Percentiles rank a stretch among this genome's conserved stretches.
phyloP scores from a whole-genome alignment of 2,329 filamentous ascomycete genomes.

The Trichoderma aggressivum region DNA sequence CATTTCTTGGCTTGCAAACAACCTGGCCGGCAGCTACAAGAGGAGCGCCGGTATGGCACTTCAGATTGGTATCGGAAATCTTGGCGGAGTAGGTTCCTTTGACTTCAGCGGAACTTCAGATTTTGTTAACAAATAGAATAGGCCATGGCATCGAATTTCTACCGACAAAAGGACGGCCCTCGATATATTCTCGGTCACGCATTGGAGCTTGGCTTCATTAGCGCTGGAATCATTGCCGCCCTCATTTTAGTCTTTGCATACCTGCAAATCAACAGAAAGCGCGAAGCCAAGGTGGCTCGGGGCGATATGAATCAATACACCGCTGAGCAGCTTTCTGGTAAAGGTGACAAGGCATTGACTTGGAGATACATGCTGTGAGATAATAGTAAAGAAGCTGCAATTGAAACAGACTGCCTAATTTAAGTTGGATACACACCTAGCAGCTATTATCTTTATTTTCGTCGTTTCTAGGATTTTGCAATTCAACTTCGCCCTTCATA shows the following conservation, averaged over 20 bases:
- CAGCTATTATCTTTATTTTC: background rate
- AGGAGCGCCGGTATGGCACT: conserved; percentile 61
- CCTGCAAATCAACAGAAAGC: background rate
- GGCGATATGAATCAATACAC: background rate
- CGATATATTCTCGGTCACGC: conserved; percentile 49
- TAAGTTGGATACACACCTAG: background rate
- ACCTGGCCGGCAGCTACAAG: conserved; percentile 66
- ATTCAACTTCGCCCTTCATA: background rate
- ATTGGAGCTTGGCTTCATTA: conserved; percentile 49
- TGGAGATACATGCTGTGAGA: background rate
- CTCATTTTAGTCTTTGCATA: conserved; percentile 39
- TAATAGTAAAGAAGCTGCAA: background rate
- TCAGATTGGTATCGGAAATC: conserved; percentile 60
- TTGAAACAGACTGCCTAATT: background rate
- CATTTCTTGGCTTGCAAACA: conserved; percentile 77
- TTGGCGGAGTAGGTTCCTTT: conserved; percentile 43
- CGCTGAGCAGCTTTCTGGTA: background rate
- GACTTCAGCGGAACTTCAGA: background rate
- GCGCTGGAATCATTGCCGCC: conserved; percentile 43
- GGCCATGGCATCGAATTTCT: conserved; percentile 71
- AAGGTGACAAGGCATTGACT: background rate
- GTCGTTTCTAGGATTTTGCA: background rate
- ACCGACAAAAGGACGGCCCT: conserved; percentile 50
- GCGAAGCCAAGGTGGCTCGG: background rate
- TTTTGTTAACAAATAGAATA: conserved; percentile 18